Conservation (phyloP, 169 alveolate species). For the Plasmodium blacklocki region DNA sequence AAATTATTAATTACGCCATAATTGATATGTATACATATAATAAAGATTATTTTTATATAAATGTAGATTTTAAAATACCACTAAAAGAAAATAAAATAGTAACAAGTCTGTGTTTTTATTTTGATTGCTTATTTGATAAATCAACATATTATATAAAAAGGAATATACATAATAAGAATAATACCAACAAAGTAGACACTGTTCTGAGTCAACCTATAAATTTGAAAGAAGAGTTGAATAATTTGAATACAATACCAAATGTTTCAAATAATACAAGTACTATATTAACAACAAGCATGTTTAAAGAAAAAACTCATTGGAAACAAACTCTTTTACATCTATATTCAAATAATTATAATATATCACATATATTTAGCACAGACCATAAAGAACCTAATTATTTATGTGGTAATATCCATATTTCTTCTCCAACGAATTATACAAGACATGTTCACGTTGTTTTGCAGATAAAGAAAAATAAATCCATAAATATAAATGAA, state of each 20-base stretch:
- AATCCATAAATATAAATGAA: slow-evolving; percentile 44
- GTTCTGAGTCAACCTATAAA: too few relatives aligned
- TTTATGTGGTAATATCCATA: slow-evolving; percentile 44
- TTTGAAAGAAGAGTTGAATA: background rate
- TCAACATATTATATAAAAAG: slow-evolving; percentile 38
- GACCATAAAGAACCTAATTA: slow-evolving; percentile 22
- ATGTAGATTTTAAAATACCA: slow-evolving; percentile 42
- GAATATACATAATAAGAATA: background rate
- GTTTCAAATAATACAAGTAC: slow-evolving; percentile 13
- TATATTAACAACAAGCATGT: slow-evolving; percentile 82
- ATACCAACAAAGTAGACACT: background rate
- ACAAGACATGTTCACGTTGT: slow-evolving; percentile 56
- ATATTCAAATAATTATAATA: slow-evolving; percentile 28
- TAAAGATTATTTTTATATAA: slow-evolving; percentile 29
- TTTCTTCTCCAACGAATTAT: slow-evolving; percentile 14
- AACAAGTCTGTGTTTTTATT: slow-evolving; percentile 77
- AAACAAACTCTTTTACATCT: slow-evolving; percentile 85
- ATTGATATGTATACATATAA: slow-evolving; percentile 75
- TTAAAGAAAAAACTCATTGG: slow-evolving; percentile 85
- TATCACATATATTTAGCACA: slow-evolving; percentile 19
- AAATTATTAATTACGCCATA: slow-evolving; percentile 74
- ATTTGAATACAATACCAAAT: slow-evolving; percentile 33
- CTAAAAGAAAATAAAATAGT: slow-evolving; percentile 51
- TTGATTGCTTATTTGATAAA: slow-evolving; percentile 79
- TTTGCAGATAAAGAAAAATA: slow-evolving; percentile 62